Conservation (phyloP, 2,329 filamentous ascomycete species). For the Bipolaris gigantea region DNA sequence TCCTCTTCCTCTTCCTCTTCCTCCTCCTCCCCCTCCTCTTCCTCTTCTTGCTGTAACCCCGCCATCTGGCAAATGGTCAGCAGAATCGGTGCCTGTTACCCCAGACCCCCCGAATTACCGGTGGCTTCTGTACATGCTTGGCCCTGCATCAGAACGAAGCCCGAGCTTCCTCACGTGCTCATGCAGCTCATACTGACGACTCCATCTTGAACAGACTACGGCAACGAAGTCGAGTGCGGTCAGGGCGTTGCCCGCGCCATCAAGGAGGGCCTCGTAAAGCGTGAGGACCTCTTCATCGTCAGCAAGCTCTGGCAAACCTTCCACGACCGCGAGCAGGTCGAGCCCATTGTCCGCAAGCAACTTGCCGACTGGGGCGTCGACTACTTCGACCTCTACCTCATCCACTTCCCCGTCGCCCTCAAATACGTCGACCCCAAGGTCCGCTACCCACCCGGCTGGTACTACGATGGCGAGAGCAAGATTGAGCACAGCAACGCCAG, state of each 20-base stretch:
- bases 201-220: constrained; percentile 35
- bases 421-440: constrained; percentile 53
- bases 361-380: constrained; percentile 43
- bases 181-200: constrained; percentile 3
- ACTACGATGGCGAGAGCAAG: constrained; percentile 36
- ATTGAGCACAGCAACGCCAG: constrained; percentile 44
- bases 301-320: constrained; percentile 94
- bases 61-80: not conserved
- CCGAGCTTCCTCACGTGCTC: not conserved
- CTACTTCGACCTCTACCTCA: constrained; percentile 57
- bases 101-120: constrained; percentile 24
- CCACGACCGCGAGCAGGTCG: constrained; percentile 78
- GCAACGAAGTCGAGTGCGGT: constrained; percentile 44
- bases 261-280: constrained; percentile 44
- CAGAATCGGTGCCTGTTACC: constrained; percentile 4
- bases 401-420: constrained; percentile 87
- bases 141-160: constrained; percentile 11
- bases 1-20: not conserved
- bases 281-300: constrained; percentile 84
- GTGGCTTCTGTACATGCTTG: constrained; percentile 21
- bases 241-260: constrained; percentile 44
- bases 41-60: not conserved
- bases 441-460: constrained; percentile 45
- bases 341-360: constrained; percentile 69
- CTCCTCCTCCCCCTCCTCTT: not conserved